Evolutionary conservation across 805 yeast species (phyloP), one percentile per base, ranked within the genome.

Genomic region (Starmerella floricola): DNA sequence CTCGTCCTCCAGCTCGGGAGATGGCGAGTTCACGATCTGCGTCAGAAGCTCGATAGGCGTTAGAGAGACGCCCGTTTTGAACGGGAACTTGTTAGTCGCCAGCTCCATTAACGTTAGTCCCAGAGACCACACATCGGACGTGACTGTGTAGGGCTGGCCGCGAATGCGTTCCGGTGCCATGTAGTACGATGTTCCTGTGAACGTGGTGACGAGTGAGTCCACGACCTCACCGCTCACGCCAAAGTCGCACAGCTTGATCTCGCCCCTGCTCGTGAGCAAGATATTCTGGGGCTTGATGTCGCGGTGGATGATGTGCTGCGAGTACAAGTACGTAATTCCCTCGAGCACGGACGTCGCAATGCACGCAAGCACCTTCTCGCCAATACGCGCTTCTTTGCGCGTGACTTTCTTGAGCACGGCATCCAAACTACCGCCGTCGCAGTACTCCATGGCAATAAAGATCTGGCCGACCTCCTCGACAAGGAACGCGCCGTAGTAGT

Each of bases 101-200:
- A 88, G 95, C 58, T 91, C 98, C 55, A 91, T 65, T 36, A 91
- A 64, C 2, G 97, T 87, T 44, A 91, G 67, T 0, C 98, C 98
- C 26, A 91, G 63, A 1, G 96, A 86, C 98, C 98, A 91, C 13
- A 91, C 88, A 59, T 91, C 98, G 54, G 93, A 79, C 3, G 94
- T 83, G 3, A 88, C 95, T 10, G 94, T 80, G 57, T 91, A 91
- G 1, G 95, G 91, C 56, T 85, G 88, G 23, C 95, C 96, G 65
- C 83, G 83, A 39, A 91, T 88, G 53, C 98, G 71, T 61, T 91
- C 98, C 0, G 98, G 98, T 0, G 98, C 97, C 98, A 91, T 91
- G 61, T 91, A 91, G 59, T 84, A 88, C 10, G 94, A 87, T 0
- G 98, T 91, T 2, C 98, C 98, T 0, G 95, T 91, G 57, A 87